Evolutionary conservation across 805 yeast genomes (phyloP), one percentile per base, ranked within the genome.

Genomic region (Metschnikowia bowlesiae): DNA sequence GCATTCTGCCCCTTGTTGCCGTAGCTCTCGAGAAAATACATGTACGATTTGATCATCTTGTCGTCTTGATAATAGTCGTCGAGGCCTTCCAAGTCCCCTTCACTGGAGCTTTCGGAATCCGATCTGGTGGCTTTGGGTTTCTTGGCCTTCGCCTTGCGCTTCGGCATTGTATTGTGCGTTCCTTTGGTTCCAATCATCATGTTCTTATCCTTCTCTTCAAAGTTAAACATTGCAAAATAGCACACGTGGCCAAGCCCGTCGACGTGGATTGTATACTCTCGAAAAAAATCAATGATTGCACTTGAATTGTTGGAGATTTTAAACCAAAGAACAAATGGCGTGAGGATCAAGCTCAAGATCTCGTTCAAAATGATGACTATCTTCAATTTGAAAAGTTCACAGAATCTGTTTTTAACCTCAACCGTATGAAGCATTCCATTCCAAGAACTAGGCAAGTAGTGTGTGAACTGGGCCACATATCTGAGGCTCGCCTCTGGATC

Each of bases 221-320:
- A 82, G 57, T 89, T 85, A 68, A 94, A 94, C 84, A 89, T 88
- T 2, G 98, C 98, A 75, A 85, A 89, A 31, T 89, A 84, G 63
- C 98, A 92, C 36, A 94, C 96, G 62, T 91, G 86, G 0, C 99
- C 99, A 38, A 94, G 72, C 0, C 97, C 98, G 69, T 91, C 97
- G 44, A 91, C 89, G 64, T 92, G 94, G 10, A 90, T 84, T 10
- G 96, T 84, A 57, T 81, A 85, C 52, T 92, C 97, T 49, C 98
- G 72, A 66, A 92, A 89, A 62, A 94, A 94, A 62, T 94, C 98
- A 32, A 94, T 80, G 41, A 94, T 86, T 29, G 81, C 75, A 30
- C 87, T 91, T 11, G 92, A 74, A 28, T 82, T 77, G 46, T 78
- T 77, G 3, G 97, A 89, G 29, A 94, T 71, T 16, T 89, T 81